phyloP scores from a whole-genome alignment of 2,329 filamentous ascomycete genomes.

The Ophiocordyceps camponoti-floridani region DNA sequence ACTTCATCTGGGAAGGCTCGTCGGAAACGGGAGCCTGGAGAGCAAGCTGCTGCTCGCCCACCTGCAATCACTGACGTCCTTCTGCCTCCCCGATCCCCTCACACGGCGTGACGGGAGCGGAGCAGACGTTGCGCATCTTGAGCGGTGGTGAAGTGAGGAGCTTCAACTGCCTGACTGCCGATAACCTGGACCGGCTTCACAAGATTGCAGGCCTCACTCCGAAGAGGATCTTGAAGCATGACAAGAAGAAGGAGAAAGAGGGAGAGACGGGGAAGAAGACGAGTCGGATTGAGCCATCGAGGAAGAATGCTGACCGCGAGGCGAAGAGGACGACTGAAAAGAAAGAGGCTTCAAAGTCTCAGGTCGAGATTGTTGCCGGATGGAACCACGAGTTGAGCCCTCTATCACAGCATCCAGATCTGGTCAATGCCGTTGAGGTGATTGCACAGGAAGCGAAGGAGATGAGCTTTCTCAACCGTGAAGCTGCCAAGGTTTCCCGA shows the following conservation, averaged over 20 bases:
- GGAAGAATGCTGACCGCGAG: too few species aligned
- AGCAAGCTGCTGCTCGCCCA: slow-evolving; percentile 31
- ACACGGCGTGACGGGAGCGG: slow-evolving; percentile 31
- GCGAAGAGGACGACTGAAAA: too few species aligned
- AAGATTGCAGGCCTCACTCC: not conserved
- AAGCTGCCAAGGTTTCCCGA: not conserved
- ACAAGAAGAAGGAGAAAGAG: too few species aligned
- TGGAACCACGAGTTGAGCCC: not conserved
- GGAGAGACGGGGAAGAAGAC: too few species aligned
- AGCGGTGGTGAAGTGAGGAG: slow-evolving; percentile 27
- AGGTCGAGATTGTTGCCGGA: not conserved
- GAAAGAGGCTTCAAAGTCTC: not conserved
- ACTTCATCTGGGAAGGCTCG: slow-evolving; percentile 23
- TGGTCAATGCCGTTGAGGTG: not conserved
- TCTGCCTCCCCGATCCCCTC: slow-evolving; percentile 27
- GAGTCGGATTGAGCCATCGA: too few species aligned
- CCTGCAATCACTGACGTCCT: slow-evolving; percentile 34
- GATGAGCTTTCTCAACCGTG: not conserved
- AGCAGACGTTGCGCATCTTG: slow-evolving; percentile 29
- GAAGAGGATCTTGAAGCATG: not conserved
- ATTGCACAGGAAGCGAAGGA: not conserved
- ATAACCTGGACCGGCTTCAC: not conserved
- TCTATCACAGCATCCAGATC: slow-evolving; percentile 1
- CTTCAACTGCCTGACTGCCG: not conserved
- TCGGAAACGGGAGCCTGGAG: slow-evolving; percentile 24